Base-by-base conservation (phyloP, 2,329 filamentous ascomycete species). In the Dothideomycetes sp. region DNA sequence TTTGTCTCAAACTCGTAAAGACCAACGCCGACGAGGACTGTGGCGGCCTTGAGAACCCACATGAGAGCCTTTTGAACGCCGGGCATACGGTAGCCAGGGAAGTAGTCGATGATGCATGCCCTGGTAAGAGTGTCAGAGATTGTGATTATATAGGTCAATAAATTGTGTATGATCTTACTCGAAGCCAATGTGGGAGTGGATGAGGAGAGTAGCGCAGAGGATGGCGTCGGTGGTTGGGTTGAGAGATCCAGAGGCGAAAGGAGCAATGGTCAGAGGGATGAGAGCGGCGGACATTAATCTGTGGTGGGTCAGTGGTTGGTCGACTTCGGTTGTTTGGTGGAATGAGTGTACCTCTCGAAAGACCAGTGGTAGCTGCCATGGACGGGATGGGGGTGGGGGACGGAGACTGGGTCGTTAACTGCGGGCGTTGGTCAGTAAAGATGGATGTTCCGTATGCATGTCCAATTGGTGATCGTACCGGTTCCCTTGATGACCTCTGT, bases 1-100 rank as follows among this genome's bases (percentile, higher is more conserved):
- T 95, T 96, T 22, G 91, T 98, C 79, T 98, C 91, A 55, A 96
- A 96, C 65, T 96, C 89, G 67, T 98, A 98, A 56, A 96, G 73
- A 42, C 88, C 88, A 49, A 94, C 73, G 37, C 84, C 87, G 47
- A 88, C 84, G 38, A 85, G 68, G 43, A 89, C 70, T 9, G 93
- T 95, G 44, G 76, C 79, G 34, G 72, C 65, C 56, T 88, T 87
- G 47, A 96, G 75, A 29, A 72, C 68, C 87, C 87, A 96, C 62
- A 74, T 76, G 59, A 79, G 71, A n/a, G 69, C 40, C 57, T 75
- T 79, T 59, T 77, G 76, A 45, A 75, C 64, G 49, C 72, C 76
- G 37, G 87, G 84, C 50, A 83, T 72, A 53, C 77, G 72, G 58
- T 73, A 72, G 49, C 63, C 66, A 50, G 89, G 89, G 53, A 98